phyloP scores from a whole-genome alignment of 257 asterid genomes.

The Capsicum chinense region DNA sequence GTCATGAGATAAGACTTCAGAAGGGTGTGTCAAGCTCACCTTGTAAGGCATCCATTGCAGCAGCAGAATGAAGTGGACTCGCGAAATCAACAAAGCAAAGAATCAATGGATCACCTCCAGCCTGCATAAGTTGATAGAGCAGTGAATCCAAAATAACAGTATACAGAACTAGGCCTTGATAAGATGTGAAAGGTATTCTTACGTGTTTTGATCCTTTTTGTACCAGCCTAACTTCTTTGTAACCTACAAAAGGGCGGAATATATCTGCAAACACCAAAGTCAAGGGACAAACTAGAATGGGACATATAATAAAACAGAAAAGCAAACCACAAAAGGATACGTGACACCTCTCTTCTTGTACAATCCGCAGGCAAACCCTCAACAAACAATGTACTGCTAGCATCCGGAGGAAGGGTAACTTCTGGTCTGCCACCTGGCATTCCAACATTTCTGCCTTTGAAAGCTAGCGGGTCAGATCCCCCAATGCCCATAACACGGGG shows the following conservation, averaged over 20 bases:
- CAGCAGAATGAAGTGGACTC: slow-evolving; percentile 85
- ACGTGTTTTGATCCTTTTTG: slow-evolving; percentile 77
- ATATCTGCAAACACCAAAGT: slow-evolving; percentile 61
- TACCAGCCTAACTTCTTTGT: slow-evolving; percentile 77
- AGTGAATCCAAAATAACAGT: slow-evolving; percentile 19
- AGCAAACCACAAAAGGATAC: slow-evolving; percentile 59
- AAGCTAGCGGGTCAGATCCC: slow-evolving; percentile 47
- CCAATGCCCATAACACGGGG: slow-evolving; percentile 58
- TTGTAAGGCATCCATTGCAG: slow-evolving; percentile 81
- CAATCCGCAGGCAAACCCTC: slow-evolving; percentile 62
- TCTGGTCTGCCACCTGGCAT: slow-evolving; percentile 59
- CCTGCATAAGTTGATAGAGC: slow-evolving; percentile 48
- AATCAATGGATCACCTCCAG: slow-evolving; percentile 71
- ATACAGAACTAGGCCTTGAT: not conserved
- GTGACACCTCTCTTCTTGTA: slow-evolving; percentile 86
- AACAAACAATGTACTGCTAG: slow-evolving; percentile 70
- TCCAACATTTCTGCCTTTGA: slow-evolving; percentile 52
- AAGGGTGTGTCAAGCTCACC: slow-evolving; percentile 45
- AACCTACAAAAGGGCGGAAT: slow-evolving; percentile 91
- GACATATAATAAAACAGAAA: not conserved
- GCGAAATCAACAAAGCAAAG: slow-evolving; percentile 84
- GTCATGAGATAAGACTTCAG: not conserved
- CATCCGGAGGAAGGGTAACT: slow-evolving; percentile 82
- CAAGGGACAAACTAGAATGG: slow-evolving; percentile 50
- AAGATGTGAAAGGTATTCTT: slow-evolving; percentile 36